Base-by-base conservation (phyloP, 768 basidiomycete genomes). In the Krasilnikovozyma curviuscula region DNA sequence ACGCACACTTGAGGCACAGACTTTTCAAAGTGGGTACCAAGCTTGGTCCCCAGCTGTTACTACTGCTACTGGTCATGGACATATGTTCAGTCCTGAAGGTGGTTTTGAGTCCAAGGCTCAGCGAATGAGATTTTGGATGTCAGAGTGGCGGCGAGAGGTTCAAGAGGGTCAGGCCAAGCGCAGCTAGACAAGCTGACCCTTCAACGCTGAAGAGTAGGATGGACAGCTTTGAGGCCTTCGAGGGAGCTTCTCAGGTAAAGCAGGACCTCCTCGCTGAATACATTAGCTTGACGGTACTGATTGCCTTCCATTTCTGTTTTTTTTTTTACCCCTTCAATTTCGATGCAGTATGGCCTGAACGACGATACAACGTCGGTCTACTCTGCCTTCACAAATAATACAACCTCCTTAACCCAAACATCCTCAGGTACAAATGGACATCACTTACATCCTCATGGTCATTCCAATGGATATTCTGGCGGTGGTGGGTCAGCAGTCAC, bases 221-320 rank as follows among this genome's bases (percentile, higher is more conserved):
- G 60, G 63, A 62, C 30, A 54, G 50, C 19, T 67, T 67, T 40
- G 56, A 58, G 5, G 63, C 65, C 50, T 64, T 67, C 44, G 66
- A 67, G 24, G 66, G 66, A 37, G 66, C 62, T 18, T 64, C 63
- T 7, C 63, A 64, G 53, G 63, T 61, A 25, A 37, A 55, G 41
- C 23, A 43, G 12, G 23, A 3, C 14, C 33, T 18, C 2, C 12
- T 50, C 18, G 5, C 23, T 18, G 23, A 13, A 30, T 34, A 12
- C 9, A n/a, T 24, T 34, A 5, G 8, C 14, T 40, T 8, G 43
- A 40, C 41, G 27, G 3, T 18, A 13, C 21, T 35, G 23, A 27
- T 18, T 12, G 18, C 21, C 23, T n/a, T 7, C 6, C 14, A 8
- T n/a, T 14, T 34, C 28, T 14, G 19, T 27, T 19, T 43, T 30